These are phyloP conservation scores for Diplodia scrobiculata DNA, from an alignment of 2,329 filamentous ascomycete genomes.

Conservation along the genomic window DNA sequence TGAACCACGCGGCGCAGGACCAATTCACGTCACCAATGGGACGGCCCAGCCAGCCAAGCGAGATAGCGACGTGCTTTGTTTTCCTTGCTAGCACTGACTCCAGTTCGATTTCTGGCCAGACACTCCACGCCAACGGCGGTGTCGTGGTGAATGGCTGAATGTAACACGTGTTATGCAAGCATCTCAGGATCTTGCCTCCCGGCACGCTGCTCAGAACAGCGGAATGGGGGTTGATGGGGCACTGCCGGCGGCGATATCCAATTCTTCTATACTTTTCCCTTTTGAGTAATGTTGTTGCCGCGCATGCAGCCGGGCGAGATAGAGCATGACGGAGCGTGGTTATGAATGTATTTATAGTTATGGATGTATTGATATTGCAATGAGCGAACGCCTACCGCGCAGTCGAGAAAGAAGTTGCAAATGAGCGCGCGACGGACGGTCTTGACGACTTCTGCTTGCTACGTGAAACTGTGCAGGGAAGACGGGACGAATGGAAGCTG, in stretches of 20 bases:
- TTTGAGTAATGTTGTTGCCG: neutral
- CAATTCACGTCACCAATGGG: conserved; percentile 75
- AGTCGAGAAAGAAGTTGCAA: no score
- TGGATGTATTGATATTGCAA: no score
- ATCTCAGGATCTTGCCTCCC: neutral
- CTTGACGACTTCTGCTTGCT: no score
- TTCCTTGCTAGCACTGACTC: conserved; percentile 77
- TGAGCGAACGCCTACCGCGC: no score
- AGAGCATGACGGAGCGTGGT: no score
- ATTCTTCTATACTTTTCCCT: neutral
- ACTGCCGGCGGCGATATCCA: neutral
- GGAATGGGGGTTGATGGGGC: neutral
- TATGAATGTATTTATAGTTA: no score
- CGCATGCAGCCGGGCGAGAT: no score
- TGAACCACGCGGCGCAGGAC: conserved; percentile 70
- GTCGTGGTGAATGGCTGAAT: conserved; percentile 41
- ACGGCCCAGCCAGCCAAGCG: conserved; percentile 74
- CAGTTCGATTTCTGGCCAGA: conserved; percentile 72
- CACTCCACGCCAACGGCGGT: conserved; percentile 61
- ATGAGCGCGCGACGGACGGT: no score
- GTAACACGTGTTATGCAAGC: neutral
- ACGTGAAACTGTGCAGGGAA: no score
- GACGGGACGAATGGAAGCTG: neutral
- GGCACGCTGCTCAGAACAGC: neutral
- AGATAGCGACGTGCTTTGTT: conserved; percentile 79